Base-by-base conservation (phyloP, 1,284 basidiomycete genomes). In the Bondarzewia mesenterica region DNA sequence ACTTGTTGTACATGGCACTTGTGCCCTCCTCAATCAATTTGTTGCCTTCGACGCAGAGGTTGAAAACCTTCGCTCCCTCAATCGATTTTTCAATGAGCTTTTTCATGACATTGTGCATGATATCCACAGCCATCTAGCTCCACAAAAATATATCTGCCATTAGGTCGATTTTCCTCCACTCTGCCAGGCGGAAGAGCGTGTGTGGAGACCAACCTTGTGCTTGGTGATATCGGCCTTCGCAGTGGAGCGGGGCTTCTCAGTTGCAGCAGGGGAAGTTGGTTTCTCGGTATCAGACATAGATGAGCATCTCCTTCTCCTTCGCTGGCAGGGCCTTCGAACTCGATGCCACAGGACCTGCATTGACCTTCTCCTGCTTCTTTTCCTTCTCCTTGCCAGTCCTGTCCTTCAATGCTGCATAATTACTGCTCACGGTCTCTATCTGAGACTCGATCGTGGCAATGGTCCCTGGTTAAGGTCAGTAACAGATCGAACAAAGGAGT, bases 41-140 rank as follows among this genome's bases (percentile, higher is more conserved):
- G 77, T 98, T 95, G 53, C 94, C 94, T 70, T 92, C 85, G 54
- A 88, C 69, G 68, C 90, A 94, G 47, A 98, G 79, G 71, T 97
- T 92, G 65, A 95, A 75, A 60, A 93, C 74, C 69, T 89, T 93
- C 52, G 85, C 85, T 48, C 91, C 94, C 60, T 91, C 88, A 15
- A 86, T 77, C 56, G 73, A 71, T 51, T 84, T 74, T 46, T 79
- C 79, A 54, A 95, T 74, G 59, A 97, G 77, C 71, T 87, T 86
- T 73, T 93, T 92, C 66, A 92, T 79, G 44, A 90, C 91, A 60
- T 81, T 78, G 62, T 88, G 78, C 42, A 90, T 82, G 65, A 96
- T 92, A 59, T 96, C 92, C 52, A 90, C 92, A 22, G 94, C 93
- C 25, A 81, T 77, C 86, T 95, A 52, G 25, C 42, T 39, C 21